Percentiles rank a stretch among this genome's conserved stretches.
Conservation (phyloP, 2,329 filamentous ascomycete genomes). For the Trichoderma aggressivum region DNA sequence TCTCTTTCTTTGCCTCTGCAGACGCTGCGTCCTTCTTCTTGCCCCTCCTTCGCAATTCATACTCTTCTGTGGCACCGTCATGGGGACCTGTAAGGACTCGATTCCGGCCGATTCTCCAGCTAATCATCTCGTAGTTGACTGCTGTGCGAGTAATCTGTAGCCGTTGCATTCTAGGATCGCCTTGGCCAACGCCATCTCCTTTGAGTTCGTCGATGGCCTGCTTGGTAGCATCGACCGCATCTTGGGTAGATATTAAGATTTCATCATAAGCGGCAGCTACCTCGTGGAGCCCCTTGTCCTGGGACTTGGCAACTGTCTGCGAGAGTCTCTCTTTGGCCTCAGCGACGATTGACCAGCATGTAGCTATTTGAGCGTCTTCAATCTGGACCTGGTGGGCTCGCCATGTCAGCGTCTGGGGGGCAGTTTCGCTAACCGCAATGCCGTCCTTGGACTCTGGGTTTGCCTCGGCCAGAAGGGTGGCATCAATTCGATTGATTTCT, state of each 20-base stretch:
- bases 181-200: slow-evolving; percentile 76
- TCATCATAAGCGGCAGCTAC: slow-evolving; percentile 86
- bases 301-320: slow-evolving; percentile 44
- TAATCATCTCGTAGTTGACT: slow-evolving; percentile 90
- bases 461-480: slow-evolving; percentile 59
- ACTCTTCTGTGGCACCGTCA: slow-evolving; percentile 66
- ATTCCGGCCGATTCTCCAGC: slow-evolving; percentile 92
- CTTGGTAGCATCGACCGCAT: slow-evolving; percentile 90
- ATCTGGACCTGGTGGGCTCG: slow-evolving; percentile 80
- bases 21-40: slow-evolving; percentile 45
- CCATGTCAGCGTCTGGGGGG: slow-evolving; percentile 79
- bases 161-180: slow-evolving; percentile 85
- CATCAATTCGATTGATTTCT: slow-evolving; percentile 68
- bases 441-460: slow-evolving; percentile 47
- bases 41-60: slow-evolving; percentile 49
- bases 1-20: slow-evolving; percentile 42
- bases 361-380: slow-evolving; percentile 87
- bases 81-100: slow-evolving; percentile 78
- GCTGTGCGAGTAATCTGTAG: slow-evolving; percentile 89
- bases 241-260: slow-evolving; percentile 84
- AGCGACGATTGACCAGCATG: slow-evolving; percentile 70
- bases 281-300: slow-evolving; percentile 54
- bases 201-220: slow-evolving; percentile 87
- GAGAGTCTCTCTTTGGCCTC: slow-evolving; percentile 49
- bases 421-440: slow-evolving; percentile 48